Base-by-base conservation (phyloP, 2,329 filamentous ascomycete genomes). In the Penicillium olsonii region DNA sequence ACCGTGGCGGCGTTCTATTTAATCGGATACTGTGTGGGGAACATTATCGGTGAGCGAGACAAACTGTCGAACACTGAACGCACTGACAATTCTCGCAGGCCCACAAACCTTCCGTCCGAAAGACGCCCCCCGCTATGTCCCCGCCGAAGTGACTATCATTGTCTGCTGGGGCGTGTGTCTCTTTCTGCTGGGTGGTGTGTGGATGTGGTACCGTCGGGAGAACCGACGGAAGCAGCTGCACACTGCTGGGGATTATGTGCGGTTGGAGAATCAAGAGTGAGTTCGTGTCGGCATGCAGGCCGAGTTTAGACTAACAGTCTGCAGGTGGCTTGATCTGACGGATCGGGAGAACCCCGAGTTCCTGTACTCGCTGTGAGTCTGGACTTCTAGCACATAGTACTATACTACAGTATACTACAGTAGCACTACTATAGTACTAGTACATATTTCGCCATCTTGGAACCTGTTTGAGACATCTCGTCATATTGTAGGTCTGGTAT, bases 261-360 rank as follows among this genome's bases (percentile, higher is more conserved):
- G 78, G 66, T 53, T 87, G 45, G 81, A 84, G 64, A 86, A 87
- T 53, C 84, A 87, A 66, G 85, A 87, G 74, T 87, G 65, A 63
- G 65, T 75, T n/a, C n/a, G n/a, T n/a, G n/a, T 38, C 20, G 27
- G 31, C 15, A 34, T 34, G 22, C 5, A 26, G 19, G 10, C 24
- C 14, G 17, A 12, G 34, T 11, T 35, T 40, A 19, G 18, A 35
- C 55, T 43, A 17, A n/a, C 29, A 15, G 29, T 26, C 27, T 27
- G 39, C 37, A 75, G 71, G 48, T 78, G 81, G 69, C 72, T 83
- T 48, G 22, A 24, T 24, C 22, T 24, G 22, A 24, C 22, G 22
- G 22, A 24, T 24, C 70, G 75, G 47, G 84, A 88, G 72, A 88
- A 86, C 52, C 71, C 75, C 1, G 80, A 87, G 63, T 87, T 88